Conservation (phyloP, 2,329 filamentous ascomycete genomes). For the Ophiostoma sp. region DNA sequence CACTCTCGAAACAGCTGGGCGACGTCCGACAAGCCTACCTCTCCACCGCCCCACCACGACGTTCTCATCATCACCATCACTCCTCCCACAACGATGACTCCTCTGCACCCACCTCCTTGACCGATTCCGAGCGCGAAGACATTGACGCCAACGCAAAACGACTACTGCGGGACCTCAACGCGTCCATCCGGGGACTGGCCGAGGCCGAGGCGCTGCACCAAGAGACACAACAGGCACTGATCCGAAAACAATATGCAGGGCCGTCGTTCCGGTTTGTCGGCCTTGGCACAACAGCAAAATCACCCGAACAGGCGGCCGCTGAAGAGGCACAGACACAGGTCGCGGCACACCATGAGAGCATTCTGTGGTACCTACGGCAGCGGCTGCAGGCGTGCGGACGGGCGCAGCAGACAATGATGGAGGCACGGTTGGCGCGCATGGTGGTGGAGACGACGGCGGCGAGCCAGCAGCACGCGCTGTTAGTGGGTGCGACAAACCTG, state of each 20-base stretch:
- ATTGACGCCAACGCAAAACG: constrained; percentile 86
- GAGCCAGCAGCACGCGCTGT: background rate
- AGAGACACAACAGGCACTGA: constrained; percentile 69
- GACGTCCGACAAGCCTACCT: constrained; percentile 89
- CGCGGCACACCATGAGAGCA: constrained; percentile 72
- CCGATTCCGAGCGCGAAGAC: constrained; percentile 78
- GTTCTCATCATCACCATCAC: constrained; percentile 49
- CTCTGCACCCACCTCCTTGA: constrained; percentile 57
- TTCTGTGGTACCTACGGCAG: constrained; percentile 79
- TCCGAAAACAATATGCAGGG: constrained; percentile 59
- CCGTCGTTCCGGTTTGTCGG: constrained; percentile 43
- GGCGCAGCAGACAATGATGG: constrained; percentile 89
- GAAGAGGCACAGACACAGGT: constrained; percentile 69
- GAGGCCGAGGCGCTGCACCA: constrained; percentile 81
- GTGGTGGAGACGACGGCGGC: constrained; percentile 67
- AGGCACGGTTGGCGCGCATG: constrained; percentile 78
- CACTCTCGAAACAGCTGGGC: constrained; percentile 76
- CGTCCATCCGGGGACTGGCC: constrained; percentile 74
- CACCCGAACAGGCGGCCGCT: constrained; percentile 67
- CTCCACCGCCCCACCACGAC: constrained; percentile 69
- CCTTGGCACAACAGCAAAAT: constrained; percentile 42
- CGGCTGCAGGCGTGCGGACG: constrained; percentile 73
- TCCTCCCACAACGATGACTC: constrained; percentile 41
- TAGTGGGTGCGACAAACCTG: background rate
- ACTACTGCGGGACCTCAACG: constrained; percentile 80